phyloP scores from a whole-genome alignment of 1,284 basidiomycete genomes.

The Xerocomus subilludens region DNA sequence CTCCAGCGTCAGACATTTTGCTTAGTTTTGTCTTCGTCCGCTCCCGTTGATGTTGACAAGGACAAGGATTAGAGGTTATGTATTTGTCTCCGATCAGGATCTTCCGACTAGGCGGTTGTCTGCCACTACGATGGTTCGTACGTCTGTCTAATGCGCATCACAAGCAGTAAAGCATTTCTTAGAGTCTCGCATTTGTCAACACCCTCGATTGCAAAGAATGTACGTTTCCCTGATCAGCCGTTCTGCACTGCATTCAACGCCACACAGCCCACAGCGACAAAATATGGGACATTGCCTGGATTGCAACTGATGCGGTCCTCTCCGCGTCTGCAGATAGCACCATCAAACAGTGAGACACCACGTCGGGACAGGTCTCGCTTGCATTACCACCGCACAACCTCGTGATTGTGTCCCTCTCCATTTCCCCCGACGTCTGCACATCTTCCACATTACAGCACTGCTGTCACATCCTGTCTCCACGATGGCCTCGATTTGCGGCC shows the following conservation, averaged over 20 bases:
- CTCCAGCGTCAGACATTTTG: conserved; percentile 98
- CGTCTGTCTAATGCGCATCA: too few relatives aligned
- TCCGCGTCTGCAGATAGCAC: conserved; percentile 81
- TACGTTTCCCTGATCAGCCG: conserved; percentile 55
- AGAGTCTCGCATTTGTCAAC: conserved; percentile 79
- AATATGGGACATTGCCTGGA: conserved; percentile 85
- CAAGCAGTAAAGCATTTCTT: conserved; percentile 25
- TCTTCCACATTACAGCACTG: conserved; percentile 75
- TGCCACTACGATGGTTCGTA: too few relatives aligned
- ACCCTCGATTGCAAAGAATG: conserved; percentile 78
- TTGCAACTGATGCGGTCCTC: conserved; percentile 69
- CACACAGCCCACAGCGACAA: too few relatives aligned
- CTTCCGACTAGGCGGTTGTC: conserved; percentile 42
- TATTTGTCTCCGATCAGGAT: conserved; percentile 66
- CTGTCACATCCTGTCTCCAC: conserved; percentile 77
- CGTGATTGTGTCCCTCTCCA: conserved; percentile 77
- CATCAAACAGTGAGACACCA: conserved; percentile 75
- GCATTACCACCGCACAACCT: conserved; percentile 77
- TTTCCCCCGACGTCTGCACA: conserved; percentile 73
- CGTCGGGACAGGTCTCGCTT: conserved; percentile 71
- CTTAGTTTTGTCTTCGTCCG: conserved; percentile 87
- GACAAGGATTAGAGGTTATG: too few relatives aligned
- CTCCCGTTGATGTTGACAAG: conserved; percentile 94
- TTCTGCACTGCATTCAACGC: conserved; percentile 32
- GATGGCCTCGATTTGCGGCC: conserved; percentile 75